Percentiles rank a stretch among this genome's conserved stretches.
Conservation (phyloP, 257 asterid genomes). For the Solanum chaucha region DNA sequence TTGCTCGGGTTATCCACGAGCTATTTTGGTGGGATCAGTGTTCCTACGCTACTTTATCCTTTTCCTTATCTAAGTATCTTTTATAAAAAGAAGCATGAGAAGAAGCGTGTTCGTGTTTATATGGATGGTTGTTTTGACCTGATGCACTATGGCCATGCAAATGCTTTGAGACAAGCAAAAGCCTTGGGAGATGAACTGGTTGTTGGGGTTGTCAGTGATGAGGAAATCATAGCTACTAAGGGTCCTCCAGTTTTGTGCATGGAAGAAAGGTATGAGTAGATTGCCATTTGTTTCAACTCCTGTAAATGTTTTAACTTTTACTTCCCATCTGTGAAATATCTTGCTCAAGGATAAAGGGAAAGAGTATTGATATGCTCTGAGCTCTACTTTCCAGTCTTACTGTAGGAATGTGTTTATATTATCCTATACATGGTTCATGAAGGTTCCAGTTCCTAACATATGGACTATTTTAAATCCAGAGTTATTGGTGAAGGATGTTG, state of each 20-base stretch:
- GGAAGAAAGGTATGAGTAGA: constrained; percentile 66
- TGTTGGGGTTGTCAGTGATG: constrained; percentile 93
- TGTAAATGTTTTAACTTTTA: background rate
- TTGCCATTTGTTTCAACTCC: background rate
- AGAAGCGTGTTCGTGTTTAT: constrained; percentile 71
- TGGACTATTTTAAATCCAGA: background rate
- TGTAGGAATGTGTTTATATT: background rate
- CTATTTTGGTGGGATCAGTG: constrained; percentile 60
- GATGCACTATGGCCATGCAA: constrained; percentile 98
- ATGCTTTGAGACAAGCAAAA: constrained; percentile 94
- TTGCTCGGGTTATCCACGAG: constrained; percentile 77
- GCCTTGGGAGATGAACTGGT: constrained; percentile 83
- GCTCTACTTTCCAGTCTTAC: background rate
- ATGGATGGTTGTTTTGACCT: constrained; percentile 98
- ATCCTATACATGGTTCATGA: background rate
- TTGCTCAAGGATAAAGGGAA: background rate
- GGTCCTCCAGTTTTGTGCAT: constrained; percentile 88
- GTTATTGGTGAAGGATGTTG: background rate
- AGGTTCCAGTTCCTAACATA: background rate
- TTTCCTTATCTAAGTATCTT: constrained; percentile 55
- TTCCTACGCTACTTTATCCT: constrained; percentile 56
- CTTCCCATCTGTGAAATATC: background rate
- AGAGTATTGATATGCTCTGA: background rate
- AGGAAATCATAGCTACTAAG: constrained; percentile 73
- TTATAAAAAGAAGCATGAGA: constrained; percentile 48